A percentile compares a stretch with the other conserved stretches of the same genome.
These are phyloP conservation scores for Epichloe brachyelytri DNA, from an alignment of 2,329 filamentous ascomycete genomes.

Conservation along the genomic window DNA sequence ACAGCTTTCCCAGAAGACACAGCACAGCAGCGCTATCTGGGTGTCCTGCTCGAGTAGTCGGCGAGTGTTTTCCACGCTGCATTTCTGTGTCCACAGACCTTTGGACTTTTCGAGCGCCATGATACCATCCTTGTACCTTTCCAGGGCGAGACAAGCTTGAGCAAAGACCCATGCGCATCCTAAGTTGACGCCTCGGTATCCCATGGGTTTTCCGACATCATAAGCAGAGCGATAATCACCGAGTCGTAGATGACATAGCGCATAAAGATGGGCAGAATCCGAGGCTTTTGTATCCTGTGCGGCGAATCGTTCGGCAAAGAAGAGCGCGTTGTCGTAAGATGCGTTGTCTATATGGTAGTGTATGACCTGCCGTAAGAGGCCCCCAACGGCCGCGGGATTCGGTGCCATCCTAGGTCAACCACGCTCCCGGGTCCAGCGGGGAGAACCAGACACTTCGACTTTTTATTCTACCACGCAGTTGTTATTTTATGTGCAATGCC, in stretches of 20 bases:
- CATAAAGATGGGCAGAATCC: slow-evolving; percentile 72
- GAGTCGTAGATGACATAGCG: slow-evolving; percentile 72
- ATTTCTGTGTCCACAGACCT: slow-evolving; percentile 61
- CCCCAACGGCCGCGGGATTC: slow-evolving; percentile 34
- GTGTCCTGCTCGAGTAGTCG: slow-evolving; percentile 57
- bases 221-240: slow-evolving; percentile 77
- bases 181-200: slow-evolving; percentile 59
- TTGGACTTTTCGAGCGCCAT: slow-evolving; percentile 71
- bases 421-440: neutral
- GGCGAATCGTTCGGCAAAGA: slow-evolving; percentile 76
- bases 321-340: slow-evolving; percentile 78
- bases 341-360: slow-evolving; percentile 78
- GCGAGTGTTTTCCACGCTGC: slow-evolving; percentile 68
- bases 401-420: slow-evolving; percentile 34
- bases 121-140: slow-evolving; percentile 69
- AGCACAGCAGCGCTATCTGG: slow-evolving; percentile 78
- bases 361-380: slow-evolving; percentile 45
- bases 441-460: neutral
- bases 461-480: neutral
- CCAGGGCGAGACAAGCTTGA: slow-evolving; percentile 71
- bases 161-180: slow-evolving; percentile 89
- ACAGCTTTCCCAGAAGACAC: slow-evolving; percentile 77
- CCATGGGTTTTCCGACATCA: slow-evolving; percentile 63
- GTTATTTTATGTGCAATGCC: neutral
- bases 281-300: slow-evolving; percentile 71